Conservation (phyloP, 1,284 basidiomycete species). For the Rhodotorula sp. region DNA sequence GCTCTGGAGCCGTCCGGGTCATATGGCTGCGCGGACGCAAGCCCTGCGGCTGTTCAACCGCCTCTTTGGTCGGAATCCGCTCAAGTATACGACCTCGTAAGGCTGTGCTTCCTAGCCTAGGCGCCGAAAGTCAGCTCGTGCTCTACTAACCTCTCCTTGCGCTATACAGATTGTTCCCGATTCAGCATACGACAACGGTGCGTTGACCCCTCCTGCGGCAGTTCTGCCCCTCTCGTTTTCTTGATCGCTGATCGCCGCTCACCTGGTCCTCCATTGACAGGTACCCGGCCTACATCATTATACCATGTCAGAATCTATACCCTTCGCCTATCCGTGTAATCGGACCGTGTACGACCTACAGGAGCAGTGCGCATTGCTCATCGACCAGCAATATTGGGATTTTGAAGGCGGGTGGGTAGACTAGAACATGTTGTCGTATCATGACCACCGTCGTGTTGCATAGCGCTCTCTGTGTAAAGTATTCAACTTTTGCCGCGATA, state of each 20-base stretch:
- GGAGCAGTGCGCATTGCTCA: neutral
- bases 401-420: neutral
- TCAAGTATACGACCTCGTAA: conserved; percentile 1
- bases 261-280: neutral
- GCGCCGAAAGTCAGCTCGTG: too few relatives aligned
- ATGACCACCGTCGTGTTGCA: too few relatives aligned
- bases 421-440: neutral
- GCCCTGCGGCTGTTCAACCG: conserved; percentile 1
- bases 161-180: neutral
- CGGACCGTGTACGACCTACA: conserved; percentile 1
- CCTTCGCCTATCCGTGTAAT: conserved; percentile 10
- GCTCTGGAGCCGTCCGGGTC: conserved; percentile 7
- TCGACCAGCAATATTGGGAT: conserved; percentile 1
- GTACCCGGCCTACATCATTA: conserved; percentile 10
- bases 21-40: conserved; percentile 2
- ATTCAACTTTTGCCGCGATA: too few relatives aligned
- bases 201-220: neutral
- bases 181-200: conserved; percentile 1
- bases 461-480: too few relatives aligned
- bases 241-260: neutral
- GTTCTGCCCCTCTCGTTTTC: neutral
- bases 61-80: conserved; percentile 9
- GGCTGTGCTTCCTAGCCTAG: neutral
- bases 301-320: conserved; percentile 12
- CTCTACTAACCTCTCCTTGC: too few relatives aligned